Evolutionary conservation across 805 yeast species (phyloP).

Genomic region (Cyberlindnera mrakii): DNA sequence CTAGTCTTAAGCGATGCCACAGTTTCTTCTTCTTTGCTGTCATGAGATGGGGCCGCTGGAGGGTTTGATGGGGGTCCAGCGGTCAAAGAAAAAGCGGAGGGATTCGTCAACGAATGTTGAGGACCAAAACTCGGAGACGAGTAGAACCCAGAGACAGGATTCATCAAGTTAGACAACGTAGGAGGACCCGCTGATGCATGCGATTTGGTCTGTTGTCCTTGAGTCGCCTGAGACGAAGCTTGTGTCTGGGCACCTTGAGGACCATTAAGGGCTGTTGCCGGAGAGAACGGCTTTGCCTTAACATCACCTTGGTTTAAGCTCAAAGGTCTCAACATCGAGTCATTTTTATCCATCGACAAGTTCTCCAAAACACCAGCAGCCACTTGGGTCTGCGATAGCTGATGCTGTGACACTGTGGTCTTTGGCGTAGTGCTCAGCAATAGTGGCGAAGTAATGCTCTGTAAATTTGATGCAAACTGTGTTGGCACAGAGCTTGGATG

Average conservation of each 20-base stretch:
- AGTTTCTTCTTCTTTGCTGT: constrained; percentile 29
- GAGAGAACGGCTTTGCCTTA: constrained; percentile 17
- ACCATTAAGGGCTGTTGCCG: constrained; percentile 19
- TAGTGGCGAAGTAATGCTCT: constrained; percentile 59
- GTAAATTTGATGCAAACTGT: constrained; percentile 60
- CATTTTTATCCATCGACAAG: constrained; percentile 15
- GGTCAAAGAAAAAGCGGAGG: constrained; percentile 21
- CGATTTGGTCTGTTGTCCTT: not conserved
- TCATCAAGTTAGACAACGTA: constrained; percentile 16
- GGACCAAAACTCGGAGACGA: constrained; percentile 44
- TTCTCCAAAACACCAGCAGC: constrained; percentile 26
- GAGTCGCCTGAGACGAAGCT: not conserved
- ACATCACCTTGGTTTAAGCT: constrained; percentile 2
- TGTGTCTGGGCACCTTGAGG: not conserved
- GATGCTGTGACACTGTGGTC: constrained; percentile 29
- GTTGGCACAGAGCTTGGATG: constrained; percentile 67
- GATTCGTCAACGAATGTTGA: constrained; percentile 27
- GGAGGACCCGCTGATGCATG: constrained; percentile 1
- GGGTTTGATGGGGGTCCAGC: constrained; percentile 3
- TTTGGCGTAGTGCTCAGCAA: constrained; percentile 42
- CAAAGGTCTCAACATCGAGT: constrained; percentile 1
- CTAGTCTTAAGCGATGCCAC: constrained; percentile 51
- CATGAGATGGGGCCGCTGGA: not conserved
- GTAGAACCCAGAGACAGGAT: constrained; percentile 19
- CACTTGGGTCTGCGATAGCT: constrained; percentile 23